A percentile compares a stretch with the other conserved stretches of the same genome.
phyloP scores from a whole-genome alignment of 306 rosid genomes.

The Hippophae tibetana region DNA sequence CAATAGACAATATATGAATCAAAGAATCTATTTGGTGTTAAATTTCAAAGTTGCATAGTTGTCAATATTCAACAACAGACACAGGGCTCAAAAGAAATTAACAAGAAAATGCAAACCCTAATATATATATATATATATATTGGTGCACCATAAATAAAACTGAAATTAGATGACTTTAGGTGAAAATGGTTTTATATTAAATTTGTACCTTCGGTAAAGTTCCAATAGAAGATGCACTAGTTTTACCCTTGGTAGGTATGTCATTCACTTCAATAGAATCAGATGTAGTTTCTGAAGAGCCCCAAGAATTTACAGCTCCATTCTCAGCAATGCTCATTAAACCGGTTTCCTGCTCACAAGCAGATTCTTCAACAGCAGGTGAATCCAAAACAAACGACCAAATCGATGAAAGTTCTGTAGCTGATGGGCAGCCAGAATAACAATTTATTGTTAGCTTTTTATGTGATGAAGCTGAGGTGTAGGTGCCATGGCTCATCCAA shows the following conservation, averaged over 20 bases:
- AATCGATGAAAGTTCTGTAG: constrained; percentile 77
- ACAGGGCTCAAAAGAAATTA: no score
- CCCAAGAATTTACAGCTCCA: constrained; percentile 25
- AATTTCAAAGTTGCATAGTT: no score
- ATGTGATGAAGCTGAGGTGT: constrained; percentile 54
- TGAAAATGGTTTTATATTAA: constrained; percentile 1
- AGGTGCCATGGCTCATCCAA: constrained; percentile 61
- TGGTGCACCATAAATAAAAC: not conserved
- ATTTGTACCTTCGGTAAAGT: constrained; percentile 60
- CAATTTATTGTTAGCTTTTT: constrained; percentile 70
- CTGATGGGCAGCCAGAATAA: constrained; percentile 89
- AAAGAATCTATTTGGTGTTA: no score
- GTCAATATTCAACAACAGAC: no score
- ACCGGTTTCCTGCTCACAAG: constrained; percentile 82
- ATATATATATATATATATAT: no score
- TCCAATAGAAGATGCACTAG: constrained; percentile 35
- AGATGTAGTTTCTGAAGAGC: constrained; percentile 35
- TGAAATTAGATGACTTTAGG: not conserved
- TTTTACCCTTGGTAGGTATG: constrained; percentile 24
- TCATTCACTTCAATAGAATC: constrained; percentile 34
- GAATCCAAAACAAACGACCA: constrained; percentile 72
- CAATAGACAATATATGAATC: no score
- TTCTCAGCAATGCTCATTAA: constrained; percentile 85
- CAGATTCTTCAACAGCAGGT: constrained; percentile 50
- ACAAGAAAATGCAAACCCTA: no score